phyloP scores from a whole-genome alignment of 305 asterid species.

The Fraxinus xanthoxyloides region DNA sequence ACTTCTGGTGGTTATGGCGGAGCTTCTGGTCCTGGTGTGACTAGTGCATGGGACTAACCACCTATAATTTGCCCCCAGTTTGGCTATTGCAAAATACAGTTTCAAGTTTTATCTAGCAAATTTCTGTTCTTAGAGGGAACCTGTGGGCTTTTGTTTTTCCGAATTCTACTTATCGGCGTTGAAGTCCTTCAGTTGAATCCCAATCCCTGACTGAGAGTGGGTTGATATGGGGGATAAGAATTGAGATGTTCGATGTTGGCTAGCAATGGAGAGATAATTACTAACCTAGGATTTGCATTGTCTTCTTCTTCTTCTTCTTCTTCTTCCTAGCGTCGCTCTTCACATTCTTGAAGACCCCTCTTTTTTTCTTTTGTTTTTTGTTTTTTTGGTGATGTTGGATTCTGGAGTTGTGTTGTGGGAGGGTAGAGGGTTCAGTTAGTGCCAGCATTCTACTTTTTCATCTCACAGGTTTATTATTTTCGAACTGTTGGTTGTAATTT shows the following conservation, averaged over 20 bases:
- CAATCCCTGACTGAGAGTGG: constrained; percentile 15
- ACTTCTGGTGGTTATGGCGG: constrained; percentile 23
- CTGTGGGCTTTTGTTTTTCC: background rate
- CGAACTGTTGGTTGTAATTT: constrained; percentile 38
- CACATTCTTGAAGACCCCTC: constrained; percentile 5
- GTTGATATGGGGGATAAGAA: constrained; percentile 17
- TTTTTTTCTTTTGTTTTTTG: too few species aligned
- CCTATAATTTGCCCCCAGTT: background rate
- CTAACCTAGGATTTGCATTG: constrained; percentile 29
- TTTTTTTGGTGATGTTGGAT: background rate
- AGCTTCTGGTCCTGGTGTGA: constrained; percentile 29
- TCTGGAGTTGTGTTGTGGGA: constrained; percentile 17
- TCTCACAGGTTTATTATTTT: constrained; percentile 29
- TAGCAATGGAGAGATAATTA: constrained; percentile 26
- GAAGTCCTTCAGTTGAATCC: constrained; percentile 25
- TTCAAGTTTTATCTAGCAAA: constrained; percentile 8
- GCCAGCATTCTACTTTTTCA: constrained; percentile 28
- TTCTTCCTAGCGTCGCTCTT: background rate
- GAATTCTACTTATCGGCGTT: constrained; percentile 9
- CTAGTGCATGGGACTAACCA: constrained; percentile 47
- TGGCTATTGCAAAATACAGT: constrained; percentile 7
- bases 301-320: constrained; percentile 19
- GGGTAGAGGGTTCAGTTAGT: constrained; percentile 22
- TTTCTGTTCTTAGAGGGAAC: constrained; percentile 8
- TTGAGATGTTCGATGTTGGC: constrained; percentile 36